phyloP scores from a whole-genome alignment of 1,284 basidiomycete genomes.

The Xerocomus nothofagi region DNA sequence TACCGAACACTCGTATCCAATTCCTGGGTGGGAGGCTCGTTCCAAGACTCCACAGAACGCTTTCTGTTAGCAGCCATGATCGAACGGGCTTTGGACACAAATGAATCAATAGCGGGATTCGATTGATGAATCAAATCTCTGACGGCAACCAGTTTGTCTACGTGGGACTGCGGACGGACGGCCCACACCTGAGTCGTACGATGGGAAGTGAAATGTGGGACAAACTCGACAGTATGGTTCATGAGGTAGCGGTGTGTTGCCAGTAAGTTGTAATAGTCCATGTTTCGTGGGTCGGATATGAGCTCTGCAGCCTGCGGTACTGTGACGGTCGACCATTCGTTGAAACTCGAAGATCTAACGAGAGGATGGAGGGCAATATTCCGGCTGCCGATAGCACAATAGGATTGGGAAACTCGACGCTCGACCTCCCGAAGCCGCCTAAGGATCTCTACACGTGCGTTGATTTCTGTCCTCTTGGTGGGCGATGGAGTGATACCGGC shows the following conservation, averaged over 20 bases:
- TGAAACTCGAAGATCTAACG: constrained; percentile 46
- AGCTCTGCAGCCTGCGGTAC: constrained; percentile 49
- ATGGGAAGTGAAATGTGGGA: constrained; percentile 60
- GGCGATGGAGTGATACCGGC: constrained; percentile 45
- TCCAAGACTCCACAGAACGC: constrained; percentile 36
- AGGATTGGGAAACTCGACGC: constrained; percentile 42
- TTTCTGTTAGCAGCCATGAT: constrained; percentile 39
- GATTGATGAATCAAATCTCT: constrained; percentile 48
- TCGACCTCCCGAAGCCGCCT: constrained; percentile 53
- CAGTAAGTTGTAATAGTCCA: constrained; percentile 46
- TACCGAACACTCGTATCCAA: constrained; percentile 43
- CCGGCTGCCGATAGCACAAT: constrained; percentile 35
- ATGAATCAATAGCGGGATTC: constrained; percentile 49
- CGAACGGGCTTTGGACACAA: constrained; percentile 55
- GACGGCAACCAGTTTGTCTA: constrained; percentile 58
- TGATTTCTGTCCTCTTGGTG: constrained; percentile 37
- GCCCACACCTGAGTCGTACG: constrained; percentile 59
- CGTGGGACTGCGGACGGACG: constrained; percentile 66
- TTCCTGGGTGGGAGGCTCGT: constrained; percentile 34
- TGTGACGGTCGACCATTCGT: constrained; percentile 53
- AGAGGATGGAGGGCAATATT: constrained; percentile 44
- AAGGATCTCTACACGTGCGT: constrained; percentile 60
- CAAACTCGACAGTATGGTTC: constrained; percentile 60
- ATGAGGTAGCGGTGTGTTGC: constrained; percentile 80
- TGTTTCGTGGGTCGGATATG: constrained; percentile 34